Conservation (phyloP, 2,329 filamentous ascomycete species). For the Ascosphaera aggregata region DNA sequence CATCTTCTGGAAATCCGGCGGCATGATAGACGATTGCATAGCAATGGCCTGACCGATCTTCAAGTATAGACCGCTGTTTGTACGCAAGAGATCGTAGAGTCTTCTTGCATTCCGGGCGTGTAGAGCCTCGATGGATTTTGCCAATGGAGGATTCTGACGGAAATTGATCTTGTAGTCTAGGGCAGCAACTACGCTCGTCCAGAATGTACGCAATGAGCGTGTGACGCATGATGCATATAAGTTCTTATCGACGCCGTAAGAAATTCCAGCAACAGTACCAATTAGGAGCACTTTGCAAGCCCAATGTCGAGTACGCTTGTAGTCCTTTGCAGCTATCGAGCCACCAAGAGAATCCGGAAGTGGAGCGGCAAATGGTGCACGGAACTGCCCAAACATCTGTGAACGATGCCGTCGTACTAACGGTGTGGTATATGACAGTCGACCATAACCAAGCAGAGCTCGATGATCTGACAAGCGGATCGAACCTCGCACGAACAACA, state of each 20-base stretch:
- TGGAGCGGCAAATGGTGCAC: slow-evolving; percentile 42
- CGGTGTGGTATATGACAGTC: not conserved
- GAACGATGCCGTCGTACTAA: not conserved
- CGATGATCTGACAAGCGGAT: not conserved
- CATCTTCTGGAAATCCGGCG: slow-evolving; percentile 89
- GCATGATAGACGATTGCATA: slow-evolving; percentile 88
- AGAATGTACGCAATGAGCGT: slow-evolving; percentile 63
- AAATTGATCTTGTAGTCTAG: slow-evolving; percentile 97
- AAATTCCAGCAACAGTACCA: slow-evolving; percentile 31
- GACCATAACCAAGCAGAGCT: not conserved
- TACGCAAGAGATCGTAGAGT: slow-evolving; percentile 55
- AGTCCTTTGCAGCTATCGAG: slow-evolving; percentile 46
- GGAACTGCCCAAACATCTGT: not conserved
- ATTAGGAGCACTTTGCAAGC: slow-evolving; percentile 46
- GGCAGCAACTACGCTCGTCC: slow-evolving; percentile 54
- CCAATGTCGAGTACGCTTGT: slow-evolving; percentile 48
- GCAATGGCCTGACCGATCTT: slow-evolving; percentile 98
- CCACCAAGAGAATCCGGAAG: slow-evolving; percentile 56
- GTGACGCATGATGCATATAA: slow-evolving; percentile 58
- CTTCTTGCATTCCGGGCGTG: slow-evolving; percentile 68
- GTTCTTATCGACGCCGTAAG: slow-evolving; percentile 47
- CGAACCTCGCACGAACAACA: not conserved
- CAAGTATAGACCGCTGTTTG: slow-evolving; percentile 82
- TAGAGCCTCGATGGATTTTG: slow-evolving; percentile 49
- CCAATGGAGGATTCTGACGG: slow-evolving; percentile 49